A percentile compares a stretch with the other conserved stretches of the same genome.
These are phyloP conservation scores for Pythium vanterpoolii DNA, from an alignment of 352 stramenopile species.

Conservation along the genomic window DNA sequence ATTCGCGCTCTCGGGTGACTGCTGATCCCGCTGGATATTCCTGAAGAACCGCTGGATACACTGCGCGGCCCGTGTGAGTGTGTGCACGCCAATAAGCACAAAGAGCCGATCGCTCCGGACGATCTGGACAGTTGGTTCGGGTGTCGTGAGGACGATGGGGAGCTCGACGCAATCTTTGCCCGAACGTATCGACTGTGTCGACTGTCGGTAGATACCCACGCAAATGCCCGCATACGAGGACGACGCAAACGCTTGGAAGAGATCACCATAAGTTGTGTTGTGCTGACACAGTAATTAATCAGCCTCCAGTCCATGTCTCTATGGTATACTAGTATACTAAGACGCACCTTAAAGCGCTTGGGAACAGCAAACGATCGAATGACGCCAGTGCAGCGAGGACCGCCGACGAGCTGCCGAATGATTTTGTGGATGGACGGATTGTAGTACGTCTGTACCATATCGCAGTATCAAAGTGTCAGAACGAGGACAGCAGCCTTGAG, in stretches of 20 bases:
- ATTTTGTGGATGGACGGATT: conserved; percentile 87
- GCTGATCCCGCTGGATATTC: neutral
- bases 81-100: conserved; percentile 74
- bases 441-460: conserved; percentile 58
- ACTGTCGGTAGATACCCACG: conserved; percentile 69
- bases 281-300: conserved; percentile 8
- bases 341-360: conserved; percentile 36
- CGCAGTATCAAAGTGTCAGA: neutral
- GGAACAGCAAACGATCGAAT: conserved; percentile 62
- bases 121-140: conserved; percentile 49
- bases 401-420: conserved; percentile 72
- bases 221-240: conserved; percentile 69
- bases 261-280: conserved; percentile 48
- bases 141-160: conserved; percentile 76
- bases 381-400: conserved; percentile 69
- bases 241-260: conserved; percentile 58
- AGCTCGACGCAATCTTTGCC: conserved; percentile 42
- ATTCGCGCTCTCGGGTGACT: no score
- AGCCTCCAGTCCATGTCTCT: neutral
- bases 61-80: conserved; percentile 55
- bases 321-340: neutral
- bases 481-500: neutral
- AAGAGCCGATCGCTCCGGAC: conserved; percentile 53
- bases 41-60: conserved; percentile 48
- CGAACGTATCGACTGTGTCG: conserved; percentile 41